Base-by-base conservation (phyloP, 305 asterid genomes). In the Plantago lanceolata region DNA sequence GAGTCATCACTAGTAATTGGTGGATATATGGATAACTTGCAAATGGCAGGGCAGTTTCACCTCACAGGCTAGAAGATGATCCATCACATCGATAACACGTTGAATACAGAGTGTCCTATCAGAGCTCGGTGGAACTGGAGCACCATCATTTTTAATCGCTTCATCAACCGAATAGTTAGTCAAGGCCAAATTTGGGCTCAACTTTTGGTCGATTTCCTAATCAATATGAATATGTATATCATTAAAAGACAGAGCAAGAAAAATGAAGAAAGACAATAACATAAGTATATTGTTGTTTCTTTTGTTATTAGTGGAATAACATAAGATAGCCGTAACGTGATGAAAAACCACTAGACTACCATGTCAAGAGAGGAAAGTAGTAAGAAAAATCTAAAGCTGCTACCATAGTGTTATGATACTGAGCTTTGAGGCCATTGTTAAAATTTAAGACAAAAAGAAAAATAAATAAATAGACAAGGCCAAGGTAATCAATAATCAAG, bases 121-220 rank as follows among this genome's bases (percentile, higher is more conserved):
- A 74, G 69, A 83, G 81, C 97, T 85, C 85, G 5, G 40, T 7
- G 40, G 40, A 33, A 33, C 40, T 2, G 40, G 40, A 33, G 40
- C 40, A 33, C 0, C 40, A 5, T 7, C 40, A 4, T 7, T 33
- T 33, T 33, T 33, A 33, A 33, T 33, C 6, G 2, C 40, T 33
- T 33, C 40, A 33, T 33, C 40, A 33, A 33, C 9, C 6, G 40
- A 33, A 33, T 73, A 89, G 76, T 82, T 89, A 52, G 95, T 83
- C 57, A 91, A 85, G 55, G 88, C 90, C 76, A 92, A 89, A 65
- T 96, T 96, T 50, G 98, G 89, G 76, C 89, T 96, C 98, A 92
- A 89, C 95, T 92, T 87, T 55, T 96, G 96, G 74, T 92, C 96
- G 96, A 89, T 92, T 74, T 86, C 87, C 98, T 92, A 68, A 57